These are phyloP conservation scores for Lodderomyces margitis DNA, from an alignment of 1,139 yeast genomes.

Conservation along the genomic window DNA sequence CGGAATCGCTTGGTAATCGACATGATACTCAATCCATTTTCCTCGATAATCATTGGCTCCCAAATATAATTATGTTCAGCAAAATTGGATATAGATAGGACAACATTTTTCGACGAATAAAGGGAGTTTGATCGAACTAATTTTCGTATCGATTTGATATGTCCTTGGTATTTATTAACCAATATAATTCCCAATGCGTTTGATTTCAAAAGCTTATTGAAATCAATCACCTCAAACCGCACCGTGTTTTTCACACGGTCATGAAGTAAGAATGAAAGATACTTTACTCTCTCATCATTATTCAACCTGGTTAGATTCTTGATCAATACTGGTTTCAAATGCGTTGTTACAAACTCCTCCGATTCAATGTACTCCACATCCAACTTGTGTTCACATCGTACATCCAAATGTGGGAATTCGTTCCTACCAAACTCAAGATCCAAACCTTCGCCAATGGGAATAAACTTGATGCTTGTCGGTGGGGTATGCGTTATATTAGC, in stretches of 20 bases:
- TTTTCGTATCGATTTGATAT: constrained; percentile 71
- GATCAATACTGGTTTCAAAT: constrained; percentile 25
- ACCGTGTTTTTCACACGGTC: constrained; percentile 40
- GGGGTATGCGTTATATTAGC: constrained; percentile 52
- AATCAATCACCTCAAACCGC: constrained; percentile 26
- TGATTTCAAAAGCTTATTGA: constrained; percentile 13
- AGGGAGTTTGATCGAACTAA: constrained; percentile 55
- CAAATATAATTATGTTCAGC: constrained; percentile 63
- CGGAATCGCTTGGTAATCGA: constrained; percentile 37
- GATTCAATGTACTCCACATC: constrained; percentile 13
- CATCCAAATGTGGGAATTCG: constrained; percentile 17
- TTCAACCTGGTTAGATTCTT: constrained; percentile 22
- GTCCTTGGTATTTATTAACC: constrained; percentile 71
- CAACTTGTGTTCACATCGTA: constrained; percentile 3
- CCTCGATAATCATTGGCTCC: constrained; percentile 44
- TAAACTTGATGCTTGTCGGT: constrained; percentile 36
- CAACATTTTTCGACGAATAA: constrained; percentile 23
- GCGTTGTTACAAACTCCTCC: constrained; percentile 17
- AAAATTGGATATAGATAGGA: constrained; percentile 43
- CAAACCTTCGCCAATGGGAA: constrained; percentile 14
- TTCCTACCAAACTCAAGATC: constrained; percentile 12
- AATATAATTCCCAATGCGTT: constrained; percentile 14
- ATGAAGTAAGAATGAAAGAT: constrained; percentile 32
- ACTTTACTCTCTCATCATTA: constrained; percentile 12
- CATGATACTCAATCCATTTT: constrained; percentile 18